Evolutionary conservation across 1,284 basidiomycete genomes (phyloP), one percentile per base, ranked within the genome.

Genomic region (Cystobasidium slooffiae): DNA sequence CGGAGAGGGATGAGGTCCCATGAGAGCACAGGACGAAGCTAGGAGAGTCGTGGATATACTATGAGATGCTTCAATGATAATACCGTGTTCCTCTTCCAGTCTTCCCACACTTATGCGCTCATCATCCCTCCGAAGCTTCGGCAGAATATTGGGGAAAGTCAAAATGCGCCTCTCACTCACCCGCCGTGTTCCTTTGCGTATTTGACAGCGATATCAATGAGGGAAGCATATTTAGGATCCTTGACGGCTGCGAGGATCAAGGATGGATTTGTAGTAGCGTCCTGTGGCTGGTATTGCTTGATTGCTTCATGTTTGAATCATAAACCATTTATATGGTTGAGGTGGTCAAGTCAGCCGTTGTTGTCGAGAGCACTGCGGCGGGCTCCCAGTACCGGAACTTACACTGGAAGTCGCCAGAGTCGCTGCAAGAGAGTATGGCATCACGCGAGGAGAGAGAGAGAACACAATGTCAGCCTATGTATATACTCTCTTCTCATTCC

Each of bases 221-320:
- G 84, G 75, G 87, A 88, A 76, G 89, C 86, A 84, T 99, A 99
- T 56, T 87, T 88, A 52, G 91, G 85, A 85, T 98, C 92, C 86
- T 91, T 91, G 80, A 94, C 90, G 59, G 96, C 97, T 39, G 94
- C 93, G 78, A 99, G 87, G 84, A 96, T 92, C 75, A 87, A 83
- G 68, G 82, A 83, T 77, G 94, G 94, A 86, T 97, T 97, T 79
- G 94, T 97, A 68, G 94, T 97, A 20, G 94, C 94, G 80, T 86
- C 91, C 85, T 93, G 92, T 79, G 94, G 94, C 86, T 95, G 94
- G 89, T 94, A 97, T 4, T 6, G 6, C 22, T 37, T 41, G 20
- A 63, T 63, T 20, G n/a, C n/a, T n/a, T n/a, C n/a, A n/a, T n/a
- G n/a, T n/a, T n/a, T n/a, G n/a, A n/a, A n/a, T n/a, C n/a, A n/a